A percentile compares a stretch with the other conserved stretches of the same genome.
Conservation (phyloP, 75 land plant genomes). For the Cupressus sempervirens region DNA sequence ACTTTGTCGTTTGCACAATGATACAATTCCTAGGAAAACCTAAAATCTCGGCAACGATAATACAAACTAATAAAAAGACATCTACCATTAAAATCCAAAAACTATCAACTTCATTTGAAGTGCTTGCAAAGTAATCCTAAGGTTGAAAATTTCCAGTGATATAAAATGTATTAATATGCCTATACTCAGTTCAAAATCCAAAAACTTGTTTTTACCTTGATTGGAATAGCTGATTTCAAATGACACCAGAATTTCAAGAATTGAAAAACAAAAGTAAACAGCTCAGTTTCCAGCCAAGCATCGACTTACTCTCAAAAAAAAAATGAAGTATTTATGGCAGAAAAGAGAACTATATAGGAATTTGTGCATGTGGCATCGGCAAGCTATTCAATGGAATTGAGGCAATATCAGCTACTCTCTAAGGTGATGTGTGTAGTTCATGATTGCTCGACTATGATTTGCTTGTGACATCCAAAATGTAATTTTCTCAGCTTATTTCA, state of each 20-base stretch:
- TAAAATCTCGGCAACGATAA: background rate
- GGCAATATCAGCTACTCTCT: too few species aligned
- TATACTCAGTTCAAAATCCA: background rate
- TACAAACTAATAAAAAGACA: background rate
- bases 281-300: background rate
- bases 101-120: too few species aligned
- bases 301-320: background rate
- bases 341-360: background rate
- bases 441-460: background rate
- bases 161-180: background rate
- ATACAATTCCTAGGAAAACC: background rate
- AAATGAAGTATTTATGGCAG: background rate
- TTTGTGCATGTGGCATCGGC: background rate
- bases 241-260: background rate
- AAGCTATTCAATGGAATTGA: background rate
- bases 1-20: background rate
- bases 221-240: background rate
- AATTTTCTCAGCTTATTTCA: too few species aligned
- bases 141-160: background rate
- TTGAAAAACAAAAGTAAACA: background rate
- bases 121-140: too few species aligned
- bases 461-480: too few species aligned
- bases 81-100: background rate
- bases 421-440: background rate
- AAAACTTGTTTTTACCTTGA: too few species aligned